phyloP scores from a whole-genome alignment of 1,284 basidiomycete genomes.

The Cutaneotrichosporon cutaneum region DNA sequence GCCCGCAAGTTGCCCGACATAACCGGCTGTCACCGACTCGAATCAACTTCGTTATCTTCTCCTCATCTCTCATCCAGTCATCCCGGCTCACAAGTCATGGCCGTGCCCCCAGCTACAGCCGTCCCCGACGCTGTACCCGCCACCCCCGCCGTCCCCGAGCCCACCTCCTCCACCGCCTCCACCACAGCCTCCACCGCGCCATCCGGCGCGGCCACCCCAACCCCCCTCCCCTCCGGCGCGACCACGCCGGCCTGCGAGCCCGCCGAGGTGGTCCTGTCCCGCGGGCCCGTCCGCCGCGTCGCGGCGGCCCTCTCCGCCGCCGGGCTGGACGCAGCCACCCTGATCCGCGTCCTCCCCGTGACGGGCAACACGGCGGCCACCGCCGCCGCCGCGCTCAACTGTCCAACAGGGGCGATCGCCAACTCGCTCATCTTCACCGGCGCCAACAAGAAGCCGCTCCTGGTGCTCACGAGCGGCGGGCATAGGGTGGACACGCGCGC shows the following conservation, averaged over 20 bases:
- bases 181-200: background rate
- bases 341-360: slow-evolving; percentile 17
- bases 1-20: background rate
- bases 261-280: slow-evolving; percentile 10
- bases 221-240: slow-evolving; percentile 4
- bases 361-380: slow-evolving; percentile 15
- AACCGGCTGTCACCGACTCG: background rate
- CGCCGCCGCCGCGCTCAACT: slow-evolving; percentile 16
- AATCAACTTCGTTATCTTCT: background rate
- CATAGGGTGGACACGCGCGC: slow-evolving; percentile 20
- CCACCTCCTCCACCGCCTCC: background rate
- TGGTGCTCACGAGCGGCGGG: slow-evolving; percentile 17
- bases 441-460: slow-evolving; percentile 6
- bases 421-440: slow-evolving; percentile 22
- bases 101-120: too few relatives aligned
- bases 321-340: background rate
- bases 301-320: background rate
- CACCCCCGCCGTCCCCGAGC: background rate
- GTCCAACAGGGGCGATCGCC: slow-evolving; percentile 19
- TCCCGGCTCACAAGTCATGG: background rate
- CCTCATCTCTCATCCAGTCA: background rate
- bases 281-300: slow-evolving; percentile 15
- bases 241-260: slow-evolving; percentile 2
- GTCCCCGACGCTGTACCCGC: background rate
- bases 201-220: background rate